Base-by-base conservation (phyloP, 306 rosid species). In the Rubus parviflorus region DNA sequence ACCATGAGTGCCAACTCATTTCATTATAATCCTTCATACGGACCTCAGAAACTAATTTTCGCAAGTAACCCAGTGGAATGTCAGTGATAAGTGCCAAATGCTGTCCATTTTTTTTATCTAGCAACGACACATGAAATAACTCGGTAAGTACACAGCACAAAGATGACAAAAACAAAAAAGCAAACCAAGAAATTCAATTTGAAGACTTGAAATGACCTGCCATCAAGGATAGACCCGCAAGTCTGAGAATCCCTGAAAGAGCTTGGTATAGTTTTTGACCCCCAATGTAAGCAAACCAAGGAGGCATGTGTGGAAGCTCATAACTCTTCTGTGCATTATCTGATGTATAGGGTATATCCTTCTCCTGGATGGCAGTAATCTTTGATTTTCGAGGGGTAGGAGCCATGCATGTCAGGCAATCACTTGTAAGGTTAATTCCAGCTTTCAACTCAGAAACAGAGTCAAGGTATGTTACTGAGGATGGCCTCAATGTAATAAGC, bases 291-390 rank as follows among this genome's bases (percentile, higher is more conserved):
- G 79, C 75, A 82, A 92, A 94, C 98, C 98, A 94, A 77, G 98
- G 95, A 85, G 98, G 98, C 97, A 90, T 90, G 72, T 87, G 91
- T 35, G 98, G 97, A 81, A 94, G 92, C 76, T 84, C 89, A 54
- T 82, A 86, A 49, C 69, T 81, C 78, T 79, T 80, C 79, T 80
- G 83, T 58, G 75, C 73, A 72, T 52, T 71, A 70, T 80, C 76
- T 63, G 64, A 68, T 35, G 72, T 71, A 56, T 82, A 75, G 68
- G 82, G 85, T 74, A 74, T 20, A 77, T 56, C 78, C 65, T 81
- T 84, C 69, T 88, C 91, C 85, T 75, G 87, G 87, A 84, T 77
- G 58, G 70, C 77, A 47, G 53, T 70, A 76, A 46, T 40, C 81
- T 71, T 85, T 37, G 90, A 73, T 75, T 77, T 75, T 79, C 79